Conservation (phyloP, 192 early-diverging fungal genomes). For the Obelidium mucronatum region DNA sequence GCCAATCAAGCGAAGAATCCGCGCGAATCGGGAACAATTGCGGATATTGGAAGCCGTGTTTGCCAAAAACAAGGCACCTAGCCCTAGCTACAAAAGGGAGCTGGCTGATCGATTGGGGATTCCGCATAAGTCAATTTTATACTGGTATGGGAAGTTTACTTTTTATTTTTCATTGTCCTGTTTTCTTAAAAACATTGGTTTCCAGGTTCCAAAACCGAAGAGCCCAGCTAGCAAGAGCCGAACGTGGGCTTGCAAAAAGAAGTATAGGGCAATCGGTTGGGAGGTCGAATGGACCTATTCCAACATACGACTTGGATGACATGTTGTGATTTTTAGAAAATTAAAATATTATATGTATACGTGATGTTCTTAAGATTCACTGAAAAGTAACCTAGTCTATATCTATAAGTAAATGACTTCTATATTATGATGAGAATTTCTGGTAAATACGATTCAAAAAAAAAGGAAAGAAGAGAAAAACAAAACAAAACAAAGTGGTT, state of each 20-base stretch:
- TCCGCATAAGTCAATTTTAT: constrained; percentile 33
- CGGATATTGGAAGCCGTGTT: constrained; percentile 27
- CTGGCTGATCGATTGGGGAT: constrained; percentile 18
- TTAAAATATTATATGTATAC: too few species aligned
- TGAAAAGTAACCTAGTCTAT: too few species aligned
- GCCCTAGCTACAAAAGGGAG: constrained; percentile 23
- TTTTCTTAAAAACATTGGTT: background rate
- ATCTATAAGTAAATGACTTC: too few species aligned
- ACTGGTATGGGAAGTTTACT: constrained; percentile 5
- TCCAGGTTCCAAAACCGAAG: constrained; percentile 34
- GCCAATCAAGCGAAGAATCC: constrained; percentile 24
- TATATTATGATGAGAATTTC: too few species aligned
- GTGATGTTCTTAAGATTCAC: too few species aligned
- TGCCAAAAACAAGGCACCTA: constrained; percentile 18
- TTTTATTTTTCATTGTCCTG: background rate
- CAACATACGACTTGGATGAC: too few species aligned
- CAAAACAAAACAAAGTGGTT: too few species aligned
- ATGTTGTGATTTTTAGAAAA: too few species aligned
- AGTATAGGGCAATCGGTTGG: background rate
- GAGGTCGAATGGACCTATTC: background rate
- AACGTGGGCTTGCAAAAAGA: background rate
- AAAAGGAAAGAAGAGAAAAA: too few species aligned
- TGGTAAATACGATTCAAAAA: too few species aligned
- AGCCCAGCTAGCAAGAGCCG: constrained; percentile 10
- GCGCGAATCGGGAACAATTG: constrained; percentile 34